phyloP scores from a whole-genome alignment of 768 basidiomycete species.

The Tylopilus vinaceipallidus region DNA sequence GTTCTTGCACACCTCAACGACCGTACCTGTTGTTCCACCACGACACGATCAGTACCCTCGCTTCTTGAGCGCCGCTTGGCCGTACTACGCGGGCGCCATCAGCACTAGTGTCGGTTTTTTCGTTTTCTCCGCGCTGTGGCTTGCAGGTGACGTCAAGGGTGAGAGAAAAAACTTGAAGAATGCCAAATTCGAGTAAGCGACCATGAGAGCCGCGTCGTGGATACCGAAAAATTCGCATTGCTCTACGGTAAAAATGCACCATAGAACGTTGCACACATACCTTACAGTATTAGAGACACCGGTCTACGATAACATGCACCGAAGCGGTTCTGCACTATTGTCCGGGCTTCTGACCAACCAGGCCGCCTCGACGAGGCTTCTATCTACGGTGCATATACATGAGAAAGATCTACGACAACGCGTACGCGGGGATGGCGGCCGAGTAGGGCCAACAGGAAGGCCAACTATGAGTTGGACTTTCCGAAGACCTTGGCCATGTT shows the following conservation, averaged over 20 bases:
- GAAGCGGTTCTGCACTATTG: background rate
- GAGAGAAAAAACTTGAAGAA: slow-evolving; percentile 47
- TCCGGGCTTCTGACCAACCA: background rate
- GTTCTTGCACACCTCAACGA: slow-evolving; percentile 69
- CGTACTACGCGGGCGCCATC: slow-evolving; percentile 90
- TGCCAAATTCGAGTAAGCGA: slow-evolving; percentile 28
- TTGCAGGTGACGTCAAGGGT: slow-evolving; percentile 76
- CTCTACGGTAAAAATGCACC: slow-evolving; percentile 2
- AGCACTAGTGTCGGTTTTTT: slow-evolving; percentile 86
- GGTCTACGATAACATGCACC: slow-evolving; percentile 6
- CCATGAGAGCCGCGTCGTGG: background rate
- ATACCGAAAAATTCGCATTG: slow-evolving; percentile 7
- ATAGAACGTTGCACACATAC: slow-evolving; percentile 20
- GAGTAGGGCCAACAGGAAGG: background rate
- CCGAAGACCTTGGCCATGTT: slow-evolving; percentile 66
- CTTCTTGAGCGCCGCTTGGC: slow-evolving; percentile 94
- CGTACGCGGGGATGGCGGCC: slow-evolving; percentile 1
- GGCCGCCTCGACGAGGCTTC: slow-evolving; percentile 3
- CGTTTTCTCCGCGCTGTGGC: slow-evolving; percentile 83
- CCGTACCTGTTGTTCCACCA: slow-evolving; percentile 87
- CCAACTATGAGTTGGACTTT: slow-evolving; percentile 20
- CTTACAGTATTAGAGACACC: slow-evolving; percentile 18
- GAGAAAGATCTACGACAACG: slow-evolving; percentile 19
- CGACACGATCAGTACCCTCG: slow-evolving; percentile 94
- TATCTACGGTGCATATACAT: slow-evolving; percentile 26